Evolutionary conservation across 371 early-diverging fungal genomes (phyloP), one percentile per base, ranked within the genome.

Genomic region (Mycotypha africana): DNA sequence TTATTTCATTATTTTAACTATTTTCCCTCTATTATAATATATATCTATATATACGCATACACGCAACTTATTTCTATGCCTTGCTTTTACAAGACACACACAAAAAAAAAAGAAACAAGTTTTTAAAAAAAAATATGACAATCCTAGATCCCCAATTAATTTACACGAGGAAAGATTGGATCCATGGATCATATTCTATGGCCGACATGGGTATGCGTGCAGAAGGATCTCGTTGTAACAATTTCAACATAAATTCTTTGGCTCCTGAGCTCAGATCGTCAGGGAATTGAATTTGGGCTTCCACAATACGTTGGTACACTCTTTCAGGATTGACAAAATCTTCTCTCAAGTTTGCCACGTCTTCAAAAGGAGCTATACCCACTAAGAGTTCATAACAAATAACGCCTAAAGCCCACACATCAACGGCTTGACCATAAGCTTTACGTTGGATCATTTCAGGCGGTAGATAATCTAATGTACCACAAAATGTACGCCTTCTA

Each of bases 381-480:
- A 89, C 89, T 4, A 98, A 54, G 58, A 99, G 91, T 69, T 99
- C 99, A 70, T 92, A 99, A 42, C 84, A 77, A 7, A 99, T 61
- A 11, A 91, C 74, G 14, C 92, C 94, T 3, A 90, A 60, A 26
- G 87, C 85, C 94, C 94, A 93, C 28, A 88, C 68, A 53, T 93
- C 94, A 7, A 81, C 86, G 39, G 85, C 88, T 12, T 82, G 77
- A 32, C 78, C 82, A 67, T 93, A 93, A 3, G 73, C 67, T 35
- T 67, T 60, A 11, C 76, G 80, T 52, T 81, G 75, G 34, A 92
- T 80, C 55, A 95, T 90, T 65, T 97, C 98, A 3, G 98, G 98
- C 15, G 98, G 92, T 84, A 95, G 64, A 62, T 99, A 99, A 67
- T 99, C 99, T 53, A 95, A 64, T 4, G 99, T 99, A 6, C 99